phyloP scores from a whole-genome alignment of 495 filamentous ascomycete species.

The Penicillium angulare region DNA sequence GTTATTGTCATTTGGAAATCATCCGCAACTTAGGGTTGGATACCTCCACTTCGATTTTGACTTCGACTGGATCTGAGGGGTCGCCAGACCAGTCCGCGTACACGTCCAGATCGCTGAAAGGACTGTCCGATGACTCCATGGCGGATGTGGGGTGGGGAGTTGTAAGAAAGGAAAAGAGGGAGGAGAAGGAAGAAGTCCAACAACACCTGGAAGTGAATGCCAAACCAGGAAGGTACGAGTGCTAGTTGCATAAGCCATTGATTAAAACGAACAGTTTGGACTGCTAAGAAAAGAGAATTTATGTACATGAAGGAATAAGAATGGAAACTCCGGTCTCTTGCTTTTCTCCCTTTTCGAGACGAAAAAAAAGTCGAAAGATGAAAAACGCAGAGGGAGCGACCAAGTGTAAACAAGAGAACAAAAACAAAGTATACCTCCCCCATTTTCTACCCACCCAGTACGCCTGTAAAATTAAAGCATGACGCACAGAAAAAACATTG shows the following conservation, averaged over 20 bases:
- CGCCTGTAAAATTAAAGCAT: conserved; percentile 19
- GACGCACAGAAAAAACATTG: neutral
- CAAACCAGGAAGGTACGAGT: neutral
- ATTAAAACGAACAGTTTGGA: conserved; percentile 9
- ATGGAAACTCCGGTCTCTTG: conserved; percentile 9
- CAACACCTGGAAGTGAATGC: too few relatives aligned
- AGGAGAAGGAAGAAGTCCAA: neutral
- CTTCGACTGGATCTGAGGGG: conserved; percentile 20
- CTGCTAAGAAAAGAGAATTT: too few relatives aligned
- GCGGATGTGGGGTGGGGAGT: too few relatives aligned
- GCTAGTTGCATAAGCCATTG: conserved; percentile 4
- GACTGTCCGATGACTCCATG: conserved; percentile 10
- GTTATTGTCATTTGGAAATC: neutral
- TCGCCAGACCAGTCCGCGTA: conserved; percentile 35
- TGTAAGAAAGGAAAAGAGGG: neutral
- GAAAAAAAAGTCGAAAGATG: conserved; percentile 5
- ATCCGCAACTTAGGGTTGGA: neutral
- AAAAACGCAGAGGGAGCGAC: neutral
- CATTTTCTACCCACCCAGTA: conserved; percentile 24
- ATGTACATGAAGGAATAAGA: conserved; percentile 26
- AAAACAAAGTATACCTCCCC: conserved; percentile 14
- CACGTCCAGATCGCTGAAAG: conserved; percentile 33
- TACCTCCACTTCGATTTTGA: conserved; percentile 36
- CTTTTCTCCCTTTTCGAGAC: conserved; percentile 13
- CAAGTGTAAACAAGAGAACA: neutral